Percentiles rank a stretch among this genome's conserved stretches.
phyloP scores from a whole-genome alignment of 257 asterid genomes.

The Craterostigma plantagineum region DNA sequence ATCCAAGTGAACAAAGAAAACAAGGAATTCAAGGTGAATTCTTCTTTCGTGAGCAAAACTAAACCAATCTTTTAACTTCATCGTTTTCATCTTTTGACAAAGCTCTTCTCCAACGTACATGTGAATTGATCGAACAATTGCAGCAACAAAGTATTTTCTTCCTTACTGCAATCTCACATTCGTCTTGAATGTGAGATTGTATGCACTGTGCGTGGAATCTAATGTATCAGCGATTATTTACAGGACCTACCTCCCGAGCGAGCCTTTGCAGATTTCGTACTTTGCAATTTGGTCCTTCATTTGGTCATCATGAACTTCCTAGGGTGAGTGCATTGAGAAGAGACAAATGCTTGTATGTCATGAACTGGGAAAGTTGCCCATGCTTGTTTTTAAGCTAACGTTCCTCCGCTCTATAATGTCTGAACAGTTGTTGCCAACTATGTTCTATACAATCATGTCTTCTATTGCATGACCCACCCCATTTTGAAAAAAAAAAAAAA shows the following conservation, averaged over 20 bases:
- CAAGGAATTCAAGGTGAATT: conserved; percentile 74
- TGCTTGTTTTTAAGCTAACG: too few species aligned
- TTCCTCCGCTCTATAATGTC: too few species aligned
- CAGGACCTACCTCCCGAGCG: conserved; percentile 98
- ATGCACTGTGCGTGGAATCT: background rate
- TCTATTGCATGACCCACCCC: too few species aligned
- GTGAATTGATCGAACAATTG: too few species aligned
- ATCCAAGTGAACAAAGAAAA: conserved; percentile 91
- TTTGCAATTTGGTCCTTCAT: conserved; percentile 93
- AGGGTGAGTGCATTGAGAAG: conserved; percentile 24
- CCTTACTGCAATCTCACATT: too few species aligned
- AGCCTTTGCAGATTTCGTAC: conserved; percentile 90
- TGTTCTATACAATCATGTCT: too few species aligned
- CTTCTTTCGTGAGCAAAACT: background rate
- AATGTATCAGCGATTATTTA: conserved; percentile 11
- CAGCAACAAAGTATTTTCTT: too few species aligned
- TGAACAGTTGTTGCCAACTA: too few species aligned
- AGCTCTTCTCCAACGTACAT: background rate
- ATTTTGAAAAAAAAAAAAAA: too few species aligned
- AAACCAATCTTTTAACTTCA: background rate
- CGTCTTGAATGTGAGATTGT: too few species aligned
- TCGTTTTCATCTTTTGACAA: background rate
- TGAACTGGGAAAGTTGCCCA: too few species aligned
- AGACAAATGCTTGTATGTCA: too few species aligned
- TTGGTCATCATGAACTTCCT: conserved; percentile 92